Evolutionary conservation across 805 yeast species (phyloP).

Genomic region (Torulaspora franciscae): DNA sequence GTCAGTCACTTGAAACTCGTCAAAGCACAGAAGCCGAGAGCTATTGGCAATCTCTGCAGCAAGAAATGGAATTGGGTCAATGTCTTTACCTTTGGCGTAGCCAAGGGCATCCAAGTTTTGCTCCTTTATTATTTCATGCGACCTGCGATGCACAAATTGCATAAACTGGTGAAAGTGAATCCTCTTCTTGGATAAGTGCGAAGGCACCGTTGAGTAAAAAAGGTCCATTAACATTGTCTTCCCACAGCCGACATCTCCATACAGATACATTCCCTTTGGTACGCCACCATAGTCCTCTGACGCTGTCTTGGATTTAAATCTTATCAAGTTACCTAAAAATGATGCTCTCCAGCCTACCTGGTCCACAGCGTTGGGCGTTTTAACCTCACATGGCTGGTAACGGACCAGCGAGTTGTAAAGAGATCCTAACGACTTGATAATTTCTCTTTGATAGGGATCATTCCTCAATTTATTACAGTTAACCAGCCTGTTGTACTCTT

Average conservation of each 20-base stretch:
- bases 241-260: constrained; percentile 98
- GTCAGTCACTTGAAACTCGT: constrained; percentile 96
- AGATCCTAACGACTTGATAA: constrained; percentile 55
- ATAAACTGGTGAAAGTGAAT: constrained; percentile 95
- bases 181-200: constrained; percentile 68
- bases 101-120: constrained; percentile 44
- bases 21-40: constrained; percentile 82
- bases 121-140: constrained; percentile 64
- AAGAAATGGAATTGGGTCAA: constrained; percentile 76
- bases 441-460: constrained; percentile 76
- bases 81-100: constrained; percentile 42
- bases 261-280: constrained; percentile 83
- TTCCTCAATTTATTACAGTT: constrained; percentile 51
- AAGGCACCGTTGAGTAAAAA: constrained; percentile 79
- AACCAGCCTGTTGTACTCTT: constrained; percentile 48
- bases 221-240: constrained; percentile 98
- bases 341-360: constrained; percentile 43
- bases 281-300: constrained; percentile 32
- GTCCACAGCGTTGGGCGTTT: constrained; percentile 47
- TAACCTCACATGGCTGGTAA: constrained; percentile 61
- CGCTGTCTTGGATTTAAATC: constrained; percentile 17
- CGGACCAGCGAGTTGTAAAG: constrained; percentile 50
- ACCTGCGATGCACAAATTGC: constrained; percentile 86
- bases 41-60: constrained; percentile 78
- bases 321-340: constrained; percentile 22